Conservation (phyloP, 352 stramenopile genomes). For the Pythium dissotocum region DNA sequence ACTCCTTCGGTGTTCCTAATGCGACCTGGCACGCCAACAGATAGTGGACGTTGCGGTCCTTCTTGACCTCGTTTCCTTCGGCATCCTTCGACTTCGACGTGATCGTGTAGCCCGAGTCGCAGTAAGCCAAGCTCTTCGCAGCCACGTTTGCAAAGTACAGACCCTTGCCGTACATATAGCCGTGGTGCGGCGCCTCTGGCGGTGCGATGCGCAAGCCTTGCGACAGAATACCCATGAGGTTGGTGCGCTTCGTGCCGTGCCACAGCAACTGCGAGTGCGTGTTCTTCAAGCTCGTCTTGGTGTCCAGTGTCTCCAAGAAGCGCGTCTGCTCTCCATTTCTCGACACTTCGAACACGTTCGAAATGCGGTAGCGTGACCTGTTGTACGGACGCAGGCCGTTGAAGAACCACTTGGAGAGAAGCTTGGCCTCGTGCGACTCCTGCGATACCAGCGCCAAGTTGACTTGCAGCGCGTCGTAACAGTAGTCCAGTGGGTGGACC, state of each 20-base stretch:
- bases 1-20: slow-evolving; percentile 43
- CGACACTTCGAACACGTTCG: slow-evolving; percentile 68
- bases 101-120: slow-evolving; percentile 54
- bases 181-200: slow-evolving; percentile 77
- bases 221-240: slow-evolving; percentile 84
- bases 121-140: slow-evolving; percentile 80
- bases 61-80: slow-evolving; percentile 41
- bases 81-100: slow-evolving; percentile 30
- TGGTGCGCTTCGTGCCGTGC: slow-evolving; percentile 84
- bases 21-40: slow-evolving; percentile 76
- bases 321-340: slow-evolving; percentile 55
- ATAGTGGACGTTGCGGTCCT: slow-evolving; percentile 58
- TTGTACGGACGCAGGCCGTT: slow-evolving; percentile 37
- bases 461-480: slow-evolving; percentile 73
- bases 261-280: slow-evolving; percentile 70
- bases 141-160: slow-evolving; percentile 86
- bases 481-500: slow-evolving; percentile 76
- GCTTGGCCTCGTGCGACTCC: slow-evolving; percentile 38
- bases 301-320: slow-evolving; percentile 43
- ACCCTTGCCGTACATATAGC: slow-evolving; percentile 85
- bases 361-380: slow-evolving; percentile 45
- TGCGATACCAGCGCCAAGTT: slow-evolving; percentile 37
- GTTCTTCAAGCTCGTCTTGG: slow-evolving; percentile 37
- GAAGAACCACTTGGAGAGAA: slow-evolving; percentile 70
- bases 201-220: slow-evolving; percentile 86